These are phyloP conservation scores for Mallotus repandus DNA, from an alignment of 441 rosid genomes.

Conservation along the genomic window DNA sequence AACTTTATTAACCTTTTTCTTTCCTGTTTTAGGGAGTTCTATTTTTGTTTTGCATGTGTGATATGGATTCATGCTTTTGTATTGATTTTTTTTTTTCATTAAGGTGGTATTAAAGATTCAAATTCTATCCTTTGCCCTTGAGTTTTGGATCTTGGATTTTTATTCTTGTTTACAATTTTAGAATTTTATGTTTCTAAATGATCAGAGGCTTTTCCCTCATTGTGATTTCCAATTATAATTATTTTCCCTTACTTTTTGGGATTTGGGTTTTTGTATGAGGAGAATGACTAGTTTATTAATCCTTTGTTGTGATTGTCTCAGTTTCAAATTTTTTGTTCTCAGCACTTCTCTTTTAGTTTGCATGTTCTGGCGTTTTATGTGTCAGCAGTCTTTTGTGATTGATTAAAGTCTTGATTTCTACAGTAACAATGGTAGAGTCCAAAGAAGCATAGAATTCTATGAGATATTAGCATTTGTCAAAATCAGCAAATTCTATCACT, in stretches of 20 bases:
- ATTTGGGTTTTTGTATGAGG: conserved; percentile 18
- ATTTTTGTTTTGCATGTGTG: conserved; percentile 34
- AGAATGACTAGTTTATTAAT: not conserved
- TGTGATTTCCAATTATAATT: not conserved
- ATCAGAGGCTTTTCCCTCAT: not conserved
- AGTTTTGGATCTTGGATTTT: not conserved
- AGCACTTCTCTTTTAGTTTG: conserved; percentile 14
- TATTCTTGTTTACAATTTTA: not conserved
- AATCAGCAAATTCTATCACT: not conserved
- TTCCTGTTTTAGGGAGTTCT: conserved; percentile 6
- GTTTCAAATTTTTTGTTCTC: not conserved
- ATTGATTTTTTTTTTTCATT: not conserved
- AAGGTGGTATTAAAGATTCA: not conserved
- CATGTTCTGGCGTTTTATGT: conserved; percentile 5
- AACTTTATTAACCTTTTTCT: not conserved
- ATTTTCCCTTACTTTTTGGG: not conserved
- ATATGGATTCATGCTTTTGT: conserved; percentile 5
- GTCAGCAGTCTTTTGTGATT: no score
- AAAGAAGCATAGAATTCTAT: not conserved
- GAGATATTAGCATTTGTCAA: not conserved
- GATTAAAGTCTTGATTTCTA: conserved; percentile 1
- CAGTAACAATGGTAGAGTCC: not conserved
- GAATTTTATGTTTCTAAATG: not conserved
- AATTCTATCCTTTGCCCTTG: not conserved
- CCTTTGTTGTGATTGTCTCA: not conserved